A percentile compares a stretch with the other conserved stretches of the same genome.
Evolutionary conservation across 306 rosid species (phyloP).

Genomic region (Quercus suber): DNA sequence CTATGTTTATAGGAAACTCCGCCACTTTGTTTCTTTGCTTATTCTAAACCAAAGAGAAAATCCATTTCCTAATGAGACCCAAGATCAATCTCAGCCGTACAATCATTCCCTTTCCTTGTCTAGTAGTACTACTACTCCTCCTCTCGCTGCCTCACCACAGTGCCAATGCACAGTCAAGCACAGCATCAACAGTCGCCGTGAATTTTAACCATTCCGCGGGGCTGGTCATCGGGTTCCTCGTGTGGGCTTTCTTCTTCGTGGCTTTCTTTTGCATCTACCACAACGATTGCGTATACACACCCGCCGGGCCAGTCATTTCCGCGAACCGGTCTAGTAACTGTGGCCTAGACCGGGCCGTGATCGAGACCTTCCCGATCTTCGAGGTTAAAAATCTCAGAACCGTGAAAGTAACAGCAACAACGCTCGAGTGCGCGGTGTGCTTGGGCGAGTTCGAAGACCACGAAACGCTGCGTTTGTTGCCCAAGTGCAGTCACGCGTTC

Average conservation of each 20-base stretch:
- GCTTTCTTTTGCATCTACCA: constrained; percentile 35
- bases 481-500: constrained; percentile 70
- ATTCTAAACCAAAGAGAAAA: no score
- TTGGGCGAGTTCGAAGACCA: constrained; percentile 51
- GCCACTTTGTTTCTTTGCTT: neutral
- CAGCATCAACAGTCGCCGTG: constrained; percentile 20
- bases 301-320: constrained; percentile 32
- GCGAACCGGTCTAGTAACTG: constrained; percentile 28
- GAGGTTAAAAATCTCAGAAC: constrained; percentile 47
- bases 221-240: constrained; percentile 28
- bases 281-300: constrained; percentile 16
- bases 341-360: constrained; percentile 46
- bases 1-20: neutral
- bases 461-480: constrained; percentile 65
- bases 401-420: constrained; percentile 27
- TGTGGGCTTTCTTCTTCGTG: constrained; percentile 26
- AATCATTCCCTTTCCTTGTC: neutral
- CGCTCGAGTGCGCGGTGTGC: constrained; percentile 73
- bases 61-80: neutral
- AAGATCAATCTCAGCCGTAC: neutral
- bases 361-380: constrained; percentile 51
- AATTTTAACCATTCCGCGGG: constrained; percentile 48
- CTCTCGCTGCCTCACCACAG: neutral
- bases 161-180: constrained; percentile 37
- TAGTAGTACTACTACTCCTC: neutral